A percentile compares a stretch with the other conserved stretches of the same genome.
phyloP scores from a whole-genome alignment of 225 moss, liverwort and hornwort species.

The Neckera pumila region DNA sequence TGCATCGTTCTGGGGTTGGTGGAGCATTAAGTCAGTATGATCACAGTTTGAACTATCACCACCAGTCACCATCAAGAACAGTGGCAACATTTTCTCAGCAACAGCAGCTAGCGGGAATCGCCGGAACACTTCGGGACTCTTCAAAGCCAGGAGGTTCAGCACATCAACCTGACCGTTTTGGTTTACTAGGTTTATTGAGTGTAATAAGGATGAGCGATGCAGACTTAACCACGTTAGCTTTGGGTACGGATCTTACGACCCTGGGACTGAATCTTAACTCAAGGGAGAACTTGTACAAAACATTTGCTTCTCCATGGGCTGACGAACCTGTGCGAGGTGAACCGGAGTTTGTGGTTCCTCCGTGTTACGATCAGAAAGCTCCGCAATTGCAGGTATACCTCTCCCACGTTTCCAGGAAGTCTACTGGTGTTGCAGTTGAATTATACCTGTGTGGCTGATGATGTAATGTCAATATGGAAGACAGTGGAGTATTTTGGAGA shows the following conservation, averaged over 20 bases:
- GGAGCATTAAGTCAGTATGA: constrained; percentile 62
- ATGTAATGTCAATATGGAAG: not conserved
- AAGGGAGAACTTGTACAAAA: constrained; percentile 98
- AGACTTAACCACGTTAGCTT: constrained; percentile 89
- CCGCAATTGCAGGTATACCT: constrained; percentile 81
- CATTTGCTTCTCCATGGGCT: constrained; percentile 98
- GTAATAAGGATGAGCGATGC: constrained; percentile 96
- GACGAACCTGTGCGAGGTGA: constrained; percentile 91
- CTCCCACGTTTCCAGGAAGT: not conserved
- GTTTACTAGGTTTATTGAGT: constrained; percentile 87
- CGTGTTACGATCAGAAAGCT: constrained; percentile 83
- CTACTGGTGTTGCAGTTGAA: not conserved
- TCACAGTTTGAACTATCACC: constrained; percentile 70
- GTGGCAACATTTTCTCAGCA: constrained; percentile 54
- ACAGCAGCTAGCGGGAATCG: constrained; percentile 37
- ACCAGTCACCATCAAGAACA: constrained; percentile 61
- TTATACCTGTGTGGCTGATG: not conserved
- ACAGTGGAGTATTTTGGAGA: not conserved
- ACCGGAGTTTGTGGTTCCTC: constrained; percentile 84
- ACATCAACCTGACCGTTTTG: constrained; percentile 73
- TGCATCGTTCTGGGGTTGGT: constrained; percentile 64
- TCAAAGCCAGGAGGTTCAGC: constrained; percentile 45
- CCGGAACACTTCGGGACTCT: constrained; percentile 62
- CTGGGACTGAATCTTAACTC: constrained; percentile 95
- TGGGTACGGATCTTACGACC: constrained; percentile 97